A percentile compares a stretch with the other conserved stretches of the same genome.
These are phyloP conservation scores for Kockiozyma suomiensis DNA, from an alignment of 805 yeast species.

Conservation along the genomic window DNA sequence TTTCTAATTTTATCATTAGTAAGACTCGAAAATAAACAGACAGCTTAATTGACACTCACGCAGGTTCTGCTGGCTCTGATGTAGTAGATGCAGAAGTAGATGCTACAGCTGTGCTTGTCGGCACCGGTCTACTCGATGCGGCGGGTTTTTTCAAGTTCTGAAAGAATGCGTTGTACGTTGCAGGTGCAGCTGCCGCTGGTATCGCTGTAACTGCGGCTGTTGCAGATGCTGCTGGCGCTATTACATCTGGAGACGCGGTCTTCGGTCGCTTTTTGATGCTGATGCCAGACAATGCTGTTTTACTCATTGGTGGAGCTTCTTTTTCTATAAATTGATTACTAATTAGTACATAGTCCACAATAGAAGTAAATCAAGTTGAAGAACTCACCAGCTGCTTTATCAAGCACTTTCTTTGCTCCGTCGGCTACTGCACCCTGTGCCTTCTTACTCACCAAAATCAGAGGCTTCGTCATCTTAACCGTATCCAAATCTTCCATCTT, in stretches of 20 bases:
- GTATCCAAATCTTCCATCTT: constrained; percentile 23
- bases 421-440: constrained; percentile 22
- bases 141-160: constrained; percentile 22
- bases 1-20: constrained; percentile 5
- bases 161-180: constrained; percentile 25
- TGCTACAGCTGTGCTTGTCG: too few species aligned
- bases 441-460: constrained; percentile 25
- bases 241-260: background rate
- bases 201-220: background rate
- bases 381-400: constrained; percentile 1
- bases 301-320: constrained; percentile 4
- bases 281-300: constrained; percentile 10
- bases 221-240: background rate
- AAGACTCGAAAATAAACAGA: too few species aligned
- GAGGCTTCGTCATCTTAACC: constrained; percentile 34
- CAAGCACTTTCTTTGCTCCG: constrained; percentile 22
- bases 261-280: constrained; percentile 16
- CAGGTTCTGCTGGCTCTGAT: background rate
- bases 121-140: too few species aligned
- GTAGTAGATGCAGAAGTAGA: background rate
- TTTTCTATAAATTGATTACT: background rate
- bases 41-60: constrained; percentile 6
- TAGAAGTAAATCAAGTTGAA: background rate
- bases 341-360: background rate
- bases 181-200: constrained; percentile 5